These are phyloP conservation scores for Corchorus olitorius DNA, from an alignment of 345 rosid species.

Conservation along the genomic window DNA sequence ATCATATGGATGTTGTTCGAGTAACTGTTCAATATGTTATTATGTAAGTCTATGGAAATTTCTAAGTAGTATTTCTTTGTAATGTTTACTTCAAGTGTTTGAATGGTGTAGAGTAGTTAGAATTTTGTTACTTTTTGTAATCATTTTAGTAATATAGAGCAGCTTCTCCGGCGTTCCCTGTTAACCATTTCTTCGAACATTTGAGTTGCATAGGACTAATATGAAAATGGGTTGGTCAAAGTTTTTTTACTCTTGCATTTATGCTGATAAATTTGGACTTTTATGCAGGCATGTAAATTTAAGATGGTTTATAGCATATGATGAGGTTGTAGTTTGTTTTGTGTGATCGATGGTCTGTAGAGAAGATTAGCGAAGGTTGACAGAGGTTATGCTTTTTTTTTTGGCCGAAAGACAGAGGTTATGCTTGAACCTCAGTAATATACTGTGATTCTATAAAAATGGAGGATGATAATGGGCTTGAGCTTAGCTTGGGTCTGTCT, in stretches of 20 bases:
- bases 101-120: background rate
- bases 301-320: background rate
- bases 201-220: background rate
- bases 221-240: background rate
- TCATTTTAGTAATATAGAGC: background rate
- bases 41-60: background rate
- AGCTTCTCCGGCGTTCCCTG: background rate
- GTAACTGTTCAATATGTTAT: background rate
- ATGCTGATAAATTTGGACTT: constrained; percentile 5
- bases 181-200: background rate
- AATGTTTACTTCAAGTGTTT: background rate
- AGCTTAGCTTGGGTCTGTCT: constrained; percentile 93
- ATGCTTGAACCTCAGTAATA: background rate
- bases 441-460: constrained; percentile 32
- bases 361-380: constrained; percentile 2
- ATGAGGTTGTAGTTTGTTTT: background rate
- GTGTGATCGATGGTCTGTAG: background rate
- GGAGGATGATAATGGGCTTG: constrained; percentile 93
- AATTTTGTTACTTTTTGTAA: background rate
- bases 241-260: background rate
- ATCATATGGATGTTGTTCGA: background rate
- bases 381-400: too few relatives aligned
- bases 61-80: background rate
- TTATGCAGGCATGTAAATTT: constrained; percentile 9
- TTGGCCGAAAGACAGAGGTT: background rate